Evolutionary conservation across 768 basidiomycete species (phyloP).

Genomic region (Collybia mongolica): DNA sequence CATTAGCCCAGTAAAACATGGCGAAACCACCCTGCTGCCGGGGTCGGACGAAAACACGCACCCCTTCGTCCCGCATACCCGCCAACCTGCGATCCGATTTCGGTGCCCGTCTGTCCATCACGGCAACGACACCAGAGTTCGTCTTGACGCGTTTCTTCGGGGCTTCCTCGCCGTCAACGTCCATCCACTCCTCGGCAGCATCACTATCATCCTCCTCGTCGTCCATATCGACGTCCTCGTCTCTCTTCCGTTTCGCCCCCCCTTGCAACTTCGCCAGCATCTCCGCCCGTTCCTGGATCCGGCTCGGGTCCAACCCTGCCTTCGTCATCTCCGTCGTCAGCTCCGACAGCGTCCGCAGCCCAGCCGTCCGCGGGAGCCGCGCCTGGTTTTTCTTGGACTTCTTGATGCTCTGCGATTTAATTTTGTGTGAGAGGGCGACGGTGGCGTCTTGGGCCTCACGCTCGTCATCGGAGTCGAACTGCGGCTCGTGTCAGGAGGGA

Average conservation of each 20-base stretch:
- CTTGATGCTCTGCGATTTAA: slow-evolving; percentile 75
- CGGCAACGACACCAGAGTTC: slow-evolving; percentile 54
- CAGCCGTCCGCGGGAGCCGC: slow-evolving; percentile 76
- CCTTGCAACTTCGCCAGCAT: slow-evolving; percentile 72
- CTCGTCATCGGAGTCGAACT: slow-evolving; percentile 75
- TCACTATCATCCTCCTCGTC: slow-evolving; percentile 45
- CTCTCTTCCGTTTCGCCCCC: slow-evolving; percentile 72
- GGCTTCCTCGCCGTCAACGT: slow-evolving; percentile 46
- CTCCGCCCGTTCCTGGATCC: slow-evolving; percentile 85
- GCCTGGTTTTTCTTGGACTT: slow-evolving; percentile 85
- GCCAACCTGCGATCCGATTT: slow-evolving; percentile 72
- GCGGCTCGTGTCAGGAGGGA: slow-evolving; percentile 16
- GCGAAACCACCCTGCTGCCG: not conserved
- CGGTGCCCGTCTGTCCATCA: slow-evolving; percentile 55
- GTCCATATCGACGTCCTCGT: slow-evolving; percentile 64
- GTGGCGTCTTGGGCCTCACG: slow-evolving; percentile 68
- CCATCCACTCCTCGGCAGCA: slow-evolving; percentile 42
- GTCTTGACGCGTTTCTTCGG: slow-evolving; percentile 64
- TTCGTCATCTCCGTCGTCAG: slow-evolving; percentile 80
- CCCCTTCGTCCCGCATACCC: slow-evolving; percentile 76
- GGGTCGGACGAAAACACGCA: slow-evolving; percentile 34
- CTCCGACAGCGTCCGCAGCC: slow-evolving; percentile 67
- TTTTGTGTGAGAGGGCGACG: slow-evolving; percentile 60
- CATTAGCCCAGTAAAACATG: slow-evolving; percentile 5
- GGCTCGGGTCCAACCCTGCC: slow-evolving; percentile 86